Evolutionary conservation across 2,329 filamentous ascomycete species (phyloP).

Genomic region (Neopestalotiopsis sp.): DNA sequence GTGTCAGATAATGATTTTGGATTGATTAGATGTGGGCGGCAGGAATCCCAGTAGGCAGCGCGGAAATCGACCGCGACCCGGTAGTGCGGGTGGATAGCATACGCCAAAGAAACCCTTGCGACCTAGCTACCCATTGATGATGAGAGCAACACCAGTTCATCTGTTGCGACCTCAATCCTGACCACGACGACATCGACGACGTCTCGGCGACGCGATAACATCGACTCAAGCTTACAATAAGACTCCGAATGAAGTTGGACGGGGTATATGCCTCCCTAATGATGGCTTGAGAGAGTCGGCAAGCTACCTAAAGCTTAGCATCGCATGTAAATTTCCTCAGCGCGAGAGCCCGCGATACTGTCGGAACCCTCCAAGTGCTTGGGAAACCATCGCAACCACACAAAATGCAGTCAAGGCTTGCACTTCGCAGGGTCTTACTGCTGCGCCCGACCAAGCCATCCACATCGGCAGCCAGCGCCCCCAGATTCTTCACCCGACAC

Average conservation of each 20-base stretch:
- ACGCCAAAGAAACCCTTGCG: neutral
- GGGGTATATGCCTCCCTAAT: neutral
- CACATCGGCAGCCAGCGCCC: constrained; percentile 14
- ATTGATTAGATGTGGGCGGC: neutral
- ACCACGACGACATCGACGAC: neutral
- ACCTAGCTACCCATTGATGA: neutral
- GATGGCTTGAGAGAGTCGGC: neutral
- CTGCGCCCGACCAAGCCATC: constrained; percentile 22
- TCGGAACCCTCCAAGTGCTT: neutral
- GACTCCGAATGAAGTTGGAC: neutral
- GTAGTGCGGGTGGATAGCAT: neutral
- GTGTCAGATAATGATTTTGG: too few relatives aligned
- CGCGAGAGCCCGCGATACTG: neutral
- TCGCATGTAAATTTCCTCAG: constrained; percentile 4
- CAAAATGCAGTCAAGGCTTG: constrained; percentile 28
- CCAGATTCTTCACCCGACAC: constrained; percentile 63
- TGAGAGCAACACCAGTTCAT: neutral
- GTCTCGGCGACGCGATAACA: neutral
- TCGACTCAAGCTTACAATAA: neutral
- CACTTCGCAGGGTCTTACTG: constrained; percentile 27
- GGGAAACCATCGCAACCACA: neutral
- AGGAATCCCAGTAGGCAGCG: neutral
- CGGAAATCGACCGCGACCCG: neutral
- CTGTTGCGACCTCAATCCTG: neutral
- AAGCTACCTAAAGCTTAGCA: neutral